Percentiles rank a stretch among this genome's conserved stretches.
These are phyloP conservation scores for Fusarium paranaense DNA, from an alignment of 2,329 filamentous ascomycete genomes.

Conservation along the genomic window DNA sequence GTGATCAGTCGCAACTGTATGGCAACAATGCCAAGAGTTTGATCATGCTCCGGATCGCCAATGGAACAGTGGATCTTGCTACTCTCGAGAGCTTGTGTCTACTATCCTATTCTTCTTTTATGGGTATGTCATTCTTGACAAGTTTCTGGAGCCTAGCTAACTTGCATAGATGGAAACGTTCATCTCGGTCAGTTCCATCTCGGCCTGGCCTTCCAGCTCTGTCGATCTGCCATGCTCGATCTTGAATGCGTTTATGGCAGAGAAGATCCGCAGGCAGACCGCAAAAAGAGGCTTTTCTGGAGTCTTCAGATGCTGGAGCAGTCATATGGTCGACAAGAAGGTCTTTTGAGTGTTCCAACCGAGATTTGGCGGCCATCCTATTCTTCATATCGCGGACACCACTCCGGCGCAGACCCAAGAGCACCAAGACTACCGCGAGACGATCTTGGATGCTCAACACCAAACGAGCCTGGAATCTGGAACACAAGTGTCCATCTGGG, in stretches of 20 bases:
- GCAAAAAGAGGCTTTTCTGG: slow-evolving; percentile 64
- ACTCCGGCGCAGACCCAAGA: slow-evolving; percentile 45
- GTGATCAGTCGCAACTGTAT: slow-evolving; percentile 49
- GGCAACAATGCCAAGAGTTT: slow-evolving; percentile 55
- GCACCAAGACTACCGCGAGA: slow-evolving; percentile 58
- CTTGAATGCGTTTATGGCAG: slow-evolving; percentile 52
- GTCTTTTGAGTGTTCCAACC: slow-evolving; percentile 55
- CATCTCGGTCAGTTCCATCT: slow-evolving; percentile 63
- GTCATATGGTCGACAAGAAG: slow-evolving; percentile 60
- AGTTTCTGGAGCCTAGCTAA: slow-evolving; percentile 2
- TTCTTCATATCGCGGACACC: slow-evolving; percentile 37
- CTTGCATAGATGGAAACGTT: slow-evolving; percentile 57
- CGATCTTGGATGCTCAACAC: slow-evolving; percentile 52
- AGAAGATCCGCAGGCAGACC: slow-evolving; percentile 52
- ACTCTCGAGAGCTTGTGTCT: slow-evolving; percentile 65
- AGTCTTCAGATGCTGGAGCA: slow-evolving; percentile 63
- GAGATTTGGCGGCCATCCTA: slow-evolving; percentile 55
- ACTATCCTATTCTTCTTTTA: slow-evolving; percentile 61
- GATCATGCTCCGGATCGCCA: slow-evolving; percentile 63
- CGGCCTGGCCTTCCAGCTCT: slow-evolving; percentile 62
- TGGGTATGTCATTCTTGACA: slow-evolving; percentile 50
- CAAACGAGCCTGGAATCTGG: slow-evolving; percentile 61
- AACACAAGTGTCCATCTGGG: slow-evolving; percentile 61
- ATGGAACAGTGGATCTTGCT: slow-evolving; percentile 60
- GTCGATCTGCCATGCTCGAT: slow-evolving; percentile 62